These are phyloP conservation scores for Penicillium riverlandense DNA, from an alignment of 495 filamentous ascomycete genomes.

Conservation along the genomic window DNA sequence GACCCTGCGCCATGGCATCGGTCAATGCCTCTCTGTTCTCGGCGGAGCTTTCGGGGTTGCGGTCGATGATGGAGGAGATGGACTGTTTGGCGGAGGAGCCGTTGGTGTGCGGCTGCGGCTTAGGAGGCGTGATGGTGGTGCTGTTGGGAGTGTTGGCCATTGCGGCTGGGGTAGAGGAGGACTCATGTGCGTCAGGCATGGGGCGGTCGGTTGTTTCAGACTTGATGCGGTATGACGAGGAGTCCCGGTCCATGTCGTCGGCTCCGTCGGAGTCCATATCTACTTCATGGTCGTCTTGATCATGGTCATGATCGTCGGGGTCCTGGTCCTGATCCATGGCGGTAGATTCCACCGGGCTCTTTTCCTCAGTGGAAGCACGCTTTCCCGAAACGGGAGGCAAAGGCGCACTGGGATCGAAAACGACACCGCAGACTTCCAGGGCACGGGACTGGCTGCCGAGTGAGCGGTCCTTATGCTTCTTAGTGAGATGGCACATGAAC, in stretches of 20 bases:
- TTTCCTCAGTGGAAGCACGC: conserved; percentile 32
- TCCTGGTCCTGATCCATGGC: conserved; percentile 25
- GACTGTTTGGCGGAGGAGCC: conserved; percentile 36
- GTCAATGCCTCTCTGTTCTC: conserved; percentile 15
- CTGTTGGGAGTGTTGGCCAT: not conserved
- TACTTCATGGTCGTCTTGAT: conserved; percentile 23
- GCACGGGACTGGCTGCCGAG: conserved; percentile 40
- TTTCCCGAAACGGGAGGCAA: conserved; percentile 31
- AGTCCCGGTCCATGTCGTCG: conserved; percentile 20
- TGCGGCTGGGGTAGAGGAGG: conserved; percentile 2
- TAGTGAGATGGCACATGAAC: conserved; percentile 45
- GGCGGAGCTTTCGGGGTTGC: conserved; percentile 17
- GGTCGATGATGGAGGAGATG: conserved; percentile 42
- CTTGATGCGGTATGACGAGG: conserved; percentile 19
- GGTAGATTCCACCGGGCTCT: conserved; percentile 23
- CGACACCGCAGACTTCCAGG: conserved; percentile 38
- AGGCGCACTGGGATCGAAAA: conserved; percentile 37
- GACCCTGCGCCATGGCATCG: conserved; percentile 12
- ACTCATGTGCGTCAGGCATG: conserved; percentile 10
- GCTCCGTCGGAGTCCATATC: conserved; percentile 30
- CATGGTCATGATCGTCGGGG: conserved; percentile 9
- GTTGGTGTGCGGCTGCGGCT: conserved; percentile 7
- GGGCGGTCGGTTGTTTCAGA: conserved; percentile 21
- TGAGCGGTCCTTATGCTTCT: conserved; percentile 44
- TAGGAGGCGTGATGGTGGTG: conserved; percentile 6